A percentile compares a stretch with the other conserved stretches of the same genome.
Conservation (phyloP, 345 rosid species). For the Balakata baccata region DNA sequence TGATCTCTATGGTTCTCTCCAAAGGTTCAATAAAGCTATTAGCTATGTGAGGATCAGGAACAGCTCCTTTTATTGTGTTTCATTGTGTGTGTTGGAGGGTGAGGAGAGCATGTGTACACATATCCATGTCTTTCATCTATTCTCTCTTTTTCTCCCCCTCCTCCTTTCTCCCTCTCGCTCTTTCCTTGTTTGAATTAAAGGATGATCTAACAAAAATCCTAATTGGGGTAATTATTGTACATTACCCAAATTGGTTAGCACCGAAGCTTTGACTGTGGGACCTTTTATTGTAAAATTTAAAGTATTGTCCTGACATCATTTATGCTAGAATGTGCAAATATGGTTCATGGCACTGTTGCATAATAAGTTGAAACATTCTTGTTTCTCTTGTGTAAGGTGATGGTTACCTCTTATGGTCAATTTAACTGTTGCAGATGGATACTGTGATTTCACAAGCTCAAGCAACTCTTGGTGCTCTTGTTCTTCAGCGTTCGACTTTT, state of each 20-base stretch:
- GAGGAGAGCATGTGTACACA: neutral
- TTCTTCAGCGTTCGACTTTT: slow-evolving; percentile 81
- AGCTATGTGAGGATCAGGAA: too few species aligned
- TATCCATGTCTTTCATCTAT: neutral
- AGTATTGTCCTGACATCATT: neutral
- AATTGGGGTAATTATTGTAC: neutral
- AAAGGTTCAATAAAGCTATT: too few species aligned
- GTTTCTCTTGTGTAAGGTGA: too few species aligned
- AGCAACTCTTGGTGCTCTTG: slow-evolving; percentile 80
- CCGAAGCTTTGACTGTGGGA: neutral
- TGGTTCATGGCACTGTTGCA: neutral
- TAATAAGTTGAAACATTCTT: too few species aligned
- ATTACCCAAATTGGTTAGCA: neutral
- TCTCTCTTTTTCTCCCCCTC: neutral
- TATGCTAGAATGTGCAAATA: neutral
- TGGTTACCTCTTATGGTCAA: neutral
- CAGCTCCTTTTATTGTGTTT: neutral
- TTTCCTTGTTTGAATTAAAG: neutral
- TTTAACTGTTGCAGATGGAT: slow-evolving; percentile 60
- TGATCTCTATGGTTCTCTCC: too few species aligned
- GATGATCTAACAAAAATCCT: neutral
- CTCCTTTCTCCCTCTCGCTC: neutral
- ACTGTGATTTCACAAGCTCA: slow-evolving; percentile 93
- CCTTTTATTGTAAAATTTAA: neutral
- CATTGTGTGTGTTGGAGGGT: neutral